These are phyloP conservation scores for Penstemon eatonii DNA, from an alignment of 257 asterid species.

Conservation along the genomic window DNA sequence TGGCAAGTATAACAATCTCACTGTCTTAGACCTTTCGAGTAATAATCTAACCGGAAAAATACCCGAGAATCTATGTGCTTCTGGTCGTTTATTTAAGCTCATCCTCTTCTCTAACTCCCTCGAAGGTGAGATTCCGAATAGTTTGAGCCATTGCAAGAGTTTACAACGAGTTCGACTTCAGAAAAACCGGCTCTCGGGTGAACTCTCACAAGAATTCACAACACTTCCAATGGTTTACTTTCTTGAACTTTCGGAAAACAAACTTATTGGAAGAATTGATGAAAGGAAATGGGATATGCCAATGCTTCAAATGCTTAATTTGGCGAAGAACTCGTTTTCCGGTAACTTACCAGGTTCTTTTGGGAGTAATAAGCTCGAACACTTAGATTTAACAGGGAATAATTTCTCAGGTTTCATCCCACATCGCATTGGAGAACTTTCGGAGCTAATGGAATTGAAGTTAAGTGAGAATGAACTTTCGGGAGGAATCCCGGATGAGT, in stretches of 20 bases:
- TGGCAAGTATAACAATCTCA: constrained; percentile 62
- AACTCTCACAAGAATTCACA: constrained; percentile 44
- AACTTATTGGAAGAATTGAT: constrained; percentile 49
- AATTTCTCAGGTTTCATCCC: constrained; percentile 58
- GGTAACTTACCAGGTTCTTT: constrained; percentile 55
- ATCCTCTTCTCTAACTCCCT: constrained; percentile 78
- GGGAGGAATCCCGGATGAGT: constrained; percentile 59
- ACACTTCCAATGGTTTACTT: constrained; percentile 66
- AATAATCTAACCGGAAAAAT: constrained; percentile 68
- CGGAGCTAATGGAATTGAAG: constrained; percentile 55
- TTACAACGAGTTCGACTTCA: constrained; percentile 69
- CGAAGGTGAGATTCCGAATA: constrained; percentile 56
- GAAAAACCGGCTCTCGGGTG: constrained; percentile 59
- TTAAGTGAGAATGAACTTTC: constrained; percentile 51
- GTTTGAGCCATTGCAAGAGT: constrained; percentile 57
- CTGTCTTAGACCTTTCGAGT: constrained; percentile 76
- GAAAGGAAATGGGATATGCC: constrained; percentile 69
- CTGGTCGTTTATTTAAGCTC: constrained; percentile 60
- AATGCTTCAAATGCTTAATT: constrained; percentile 70
- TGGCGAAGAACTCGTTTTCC: constrained; percentile 53
- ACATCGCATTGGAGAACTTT: constrained; percentile 40
- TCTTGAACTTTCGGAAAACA: constrained; percentile 64
- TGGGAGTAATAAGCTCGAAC: constrained; percentile 62
- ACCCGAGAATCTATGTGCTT: constrained; percentile 56
- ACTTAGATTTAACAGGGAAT: constrained; percentile 65